A percentile compares a stretch with the other conserved stretches of the same genome.
phyloP scores from a whole-genome alignment of 2,329 filamentous ascomycete genomes.

The Colletotrichum viniferum region DNA sequence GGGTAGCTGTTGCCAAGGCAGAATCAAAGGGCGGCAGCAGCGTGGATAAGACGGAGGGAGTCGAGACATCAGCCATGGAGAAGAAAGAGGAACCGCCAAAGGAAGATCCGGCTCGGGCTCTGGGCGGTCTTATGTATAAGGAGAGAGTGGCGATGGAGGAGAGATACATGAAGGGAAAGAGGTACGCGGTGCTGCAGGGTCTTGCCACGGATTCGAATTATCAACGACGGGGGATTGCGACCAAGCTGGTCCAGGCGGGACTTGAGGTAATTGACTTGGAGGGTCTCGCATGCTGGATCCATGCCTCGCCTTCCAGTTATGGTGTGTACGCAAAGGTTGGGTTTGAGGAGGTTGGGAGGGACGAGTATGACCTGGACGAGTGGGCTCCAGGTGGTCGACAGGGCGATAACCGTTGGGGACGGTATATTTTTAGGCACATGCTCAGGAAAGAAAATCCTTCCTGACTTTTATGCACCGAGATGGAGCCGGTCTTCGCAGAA shows the following conservation, averaged over 20 bases:
- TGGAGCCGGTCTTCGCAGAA: background rate
- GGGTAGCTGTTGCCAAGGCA: background rate
- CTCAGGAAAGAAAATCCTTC: background rate
- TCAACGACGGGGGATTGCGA: background rate
- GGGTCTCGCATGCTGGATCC: background rate
- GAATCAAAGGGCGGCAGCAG: background rate
- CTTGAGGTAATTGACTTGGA: background rate
- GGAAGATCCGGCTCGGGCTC: background rate
- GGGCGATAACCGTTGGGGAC: background rate
- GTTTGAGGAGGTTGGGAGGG: background rate
- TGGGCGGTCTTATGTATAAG: background rate
- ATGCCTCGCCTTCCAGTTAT: background rate
- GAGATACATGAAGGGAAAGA: background rate
- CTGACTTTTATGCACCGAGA: no score
- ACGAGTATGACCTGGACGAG: background rate
- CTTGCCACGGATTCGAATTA: background rate
- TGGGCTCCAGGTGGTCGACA: background rate
- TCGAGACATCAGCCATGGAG: background rate
- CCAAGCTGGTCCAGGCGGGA: background rate
- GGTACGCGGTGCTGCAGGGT: background rate
- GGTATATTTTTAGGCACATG: constrained; percentile 2
- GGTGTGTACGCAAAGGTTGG: background rate
- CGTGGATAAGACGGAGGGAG: no score
- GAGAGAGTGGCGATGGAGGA: background rate
- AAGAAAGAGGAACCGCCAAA: background rate